A percentile compares a stretch with the other conserved stretches of the same genome.
Conservation (phyloP, 106 monocot genomes). For the Phalaenopsis equestris region DNA sequence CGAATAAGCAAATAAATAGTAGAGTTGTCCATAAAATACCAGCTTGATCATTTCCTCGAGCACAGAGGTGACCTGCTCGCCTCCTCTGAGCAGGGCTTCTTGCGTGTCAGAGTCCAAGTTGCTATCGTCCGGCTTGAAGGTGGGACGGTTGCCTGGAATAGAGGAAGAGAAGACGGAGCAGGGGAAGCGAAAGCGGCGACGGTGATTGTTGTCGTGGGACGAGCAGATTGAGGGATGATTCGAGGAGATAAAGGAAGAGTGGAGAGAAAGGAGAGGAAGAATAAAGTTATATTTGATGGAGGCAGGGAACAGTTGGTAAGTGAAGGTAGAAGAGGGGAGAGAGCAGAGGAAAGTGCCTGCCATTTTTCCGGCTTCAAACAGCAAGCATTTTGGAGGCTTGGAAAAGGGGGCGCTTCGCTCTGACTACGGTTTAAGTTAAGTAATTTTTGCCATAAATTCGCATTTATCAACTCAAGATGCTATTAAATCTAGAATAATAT, state of each 20-base stretch:
- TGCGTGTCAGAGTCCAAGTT: slow-evolving; percentile 41
- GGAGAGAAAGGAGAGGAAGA: neutral
- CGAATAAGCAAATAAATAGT: neutral
- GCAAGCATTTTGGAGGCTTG: neutral
- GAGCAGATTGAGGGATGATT: neutral
- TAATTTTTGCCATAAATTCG: no score
- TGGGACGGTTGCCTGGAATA: neutral
- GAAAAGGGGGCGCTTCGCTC: neutral
- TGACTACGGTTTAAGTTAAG: no score
- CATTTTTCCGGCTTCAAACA: neutral
- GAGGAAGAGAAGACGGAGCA: neutral
- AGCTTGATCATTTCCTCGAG: slow-evolving; percentile 87
- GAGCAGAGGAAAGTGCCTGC: neutral
- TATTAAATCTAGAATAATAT: no score
- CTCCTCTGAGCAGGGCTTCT: slow-evolving; percentile 77
- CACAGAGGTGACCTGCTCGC: slow-evolving; percentile 90
- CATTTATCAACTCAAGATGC: no score
- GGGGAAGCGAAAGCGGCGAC: neutral
- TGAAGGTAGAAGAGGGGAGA: neutral
- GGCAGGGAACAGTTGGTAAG: neutral
- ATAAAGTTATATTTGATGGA: neutral
- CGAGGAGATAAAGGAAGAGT: neutral
- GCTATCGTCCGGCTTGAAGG: slow-evolving; percentile 7
- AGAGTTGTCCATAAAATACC: slow-evolving; percentile 18
- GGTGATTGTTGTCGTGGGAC: neutral